Conservation (phyloP, 2,329 filamentous ascomycete genomes). For the Ceratocystis cacaofunesta region DNA sequence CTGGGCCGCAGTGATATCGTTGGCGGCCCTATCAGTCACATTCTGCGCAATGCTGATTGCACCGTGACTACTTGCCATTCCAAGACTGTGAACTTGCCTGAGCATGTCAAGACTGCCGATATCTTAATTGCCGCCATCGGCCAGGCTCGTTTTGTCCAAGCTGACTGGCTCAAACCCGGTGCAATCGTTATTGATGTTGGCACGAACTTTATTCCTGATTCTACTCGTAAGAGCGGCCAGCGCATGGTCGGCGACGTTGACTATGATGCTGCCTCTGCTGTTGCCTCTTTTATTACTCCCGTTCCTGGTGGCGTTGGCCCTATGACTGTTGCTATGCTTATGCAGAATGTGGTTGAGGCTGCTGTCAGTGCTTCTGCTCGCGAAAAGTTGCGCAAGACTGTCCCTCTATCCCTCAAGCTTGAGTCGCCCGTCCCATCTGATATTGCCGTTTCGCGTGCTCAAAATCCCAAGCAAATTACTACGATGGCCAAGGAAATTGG, state of each 20-base stretch:
- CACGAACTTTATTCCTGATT: slow-evolving; percentile 86
- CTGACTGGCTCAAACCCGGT: slow-evolving; percentile 87
- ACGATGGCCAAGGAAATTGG: slow-evolving; percentile 73
- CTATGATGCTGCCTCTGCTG: slow-evolving; percentile 66
- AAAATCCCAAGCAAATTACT: slow-evolving; percentile 84
- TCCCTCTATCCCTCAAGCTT: slow-evolving; percentile 70
- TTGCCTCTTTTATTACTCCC: slow-evolving; percentile 86
- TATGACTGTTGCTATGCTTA: slow-evolving; percentile 97
- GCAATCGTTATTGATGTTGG: slow-evolving; percentile 96
- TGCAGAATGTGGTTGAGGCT: slow-evolving; percentile 87
- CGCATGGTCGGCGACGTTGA: slow-evolving; percentile 92
- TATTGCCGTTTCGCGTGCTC: slow-evolving; percentile 77
- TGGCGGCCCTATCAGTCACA: slow-evolving; percentile 87
- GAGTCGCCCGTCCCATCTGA: slow-evolving; percentile 80
- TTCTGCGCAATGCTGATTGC: slow-evolving; percentile 88
- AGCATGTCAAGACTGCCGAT: slow-evolving; percentile 69
- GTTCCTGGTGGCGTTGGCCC: slow-evolving; percentile 94
- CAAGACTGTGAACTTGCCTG: slow-evolving; percentile 58
- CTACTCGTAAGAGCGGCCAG: slow-evolving; percentile 80
- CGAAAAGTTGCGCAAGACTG: slow-evolving; percentile 65
- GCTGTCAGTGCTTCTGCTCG: slow-evolving; percentile 68
- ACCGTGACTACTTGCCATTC: slow-evolving; percentile 96
- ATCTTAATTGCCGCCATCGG: slow-evolving; percentile 88
- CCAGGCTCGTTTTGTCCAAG: slow-evolving; percentile 73
- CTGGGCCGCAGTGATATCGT: slow-evolving; percentile 94